Percentiles rank a stretch among this genome's conserved stretches.
These are phyloP conservation scores for Penicillium corylophilum DNA, from an alignment of 2,329 filamentous ascomycete species.

Conservation along the genomic window DNA sequence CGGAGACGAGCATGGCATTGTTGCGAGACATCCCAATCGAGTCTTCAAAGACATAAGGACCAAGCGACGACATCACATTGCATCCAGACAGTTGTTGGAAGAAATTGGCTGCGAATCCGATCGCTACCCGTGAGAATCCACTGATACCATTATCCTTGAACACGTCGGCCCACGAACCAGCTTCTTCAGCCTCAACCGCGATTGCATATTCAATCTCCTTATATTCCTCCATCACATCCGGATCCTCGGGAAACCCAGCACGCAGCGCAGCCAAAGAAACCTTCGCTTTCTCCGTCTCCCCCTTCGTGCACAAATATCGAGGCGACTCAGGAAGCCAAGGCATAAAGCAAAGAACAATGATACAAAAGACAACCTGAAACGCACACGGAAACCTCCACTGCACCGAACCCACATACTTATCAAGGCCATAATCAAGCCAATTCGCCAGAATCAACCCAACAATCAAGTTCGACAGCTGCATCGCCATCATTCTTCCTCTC, in stretches of 20 bases:
- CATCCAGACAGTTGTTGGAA: slow-evolving; percentile 21
- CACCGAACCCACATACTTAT: slow-evolving; percentile 15
- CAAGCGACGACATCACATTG: slow-evolving; percentile 20
- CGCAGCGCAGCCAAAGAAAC: slow-evolving; percentile 18
- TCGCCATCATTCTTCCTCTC: slow-evolving; percentile 27
- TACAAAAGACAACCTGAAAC: slow-evolving; percentile 23
- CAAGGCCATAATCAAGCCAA: slow-evolving; percentile 33
- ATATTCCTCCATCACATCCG: slow-evolving; percentile 16
- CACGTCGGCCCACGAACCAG: slow-evolving; percentile 20
- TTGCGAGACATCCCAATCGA: slow-evolving; percentile 42
- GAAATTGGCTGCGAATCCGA: slow-evolving; percentile 18
- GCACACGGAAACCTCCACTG: slow-evolving; percentile 27
- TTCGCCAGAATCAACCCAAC: slow-evolving; percentile 17
- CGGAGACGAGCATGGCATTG: slow-evolving; percentile 29
- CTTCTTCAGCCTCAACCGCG: slow-evolving; percentile 16
- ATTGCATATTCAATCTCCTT: slow-evolving; percentile 22
- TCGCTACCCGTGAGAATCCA: slow-evolving; percentile 14
- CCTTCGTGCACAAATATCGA: slow-evolving; percentile 23
- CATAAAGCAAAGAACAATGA: slow-evolving; percentile 17
- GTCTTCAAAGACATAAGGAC: slow-evolving; percentile 44
- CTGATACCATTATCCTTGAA: slow-evolving; percentile 24
- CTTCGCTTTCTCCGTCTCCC: slow-evolving; percentile 17
- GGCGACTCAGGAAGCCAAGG: slow-evolving; percentile 27
- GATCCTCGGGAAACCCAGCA: slow-evolving; percentile 9
- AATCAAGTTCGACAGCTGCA: slow-evolving; percentile 22